phyloP scores from a whole-genome alignment of 2,329 filamentous ascomycete genomes.

The Balansia obtecta region DNA sequence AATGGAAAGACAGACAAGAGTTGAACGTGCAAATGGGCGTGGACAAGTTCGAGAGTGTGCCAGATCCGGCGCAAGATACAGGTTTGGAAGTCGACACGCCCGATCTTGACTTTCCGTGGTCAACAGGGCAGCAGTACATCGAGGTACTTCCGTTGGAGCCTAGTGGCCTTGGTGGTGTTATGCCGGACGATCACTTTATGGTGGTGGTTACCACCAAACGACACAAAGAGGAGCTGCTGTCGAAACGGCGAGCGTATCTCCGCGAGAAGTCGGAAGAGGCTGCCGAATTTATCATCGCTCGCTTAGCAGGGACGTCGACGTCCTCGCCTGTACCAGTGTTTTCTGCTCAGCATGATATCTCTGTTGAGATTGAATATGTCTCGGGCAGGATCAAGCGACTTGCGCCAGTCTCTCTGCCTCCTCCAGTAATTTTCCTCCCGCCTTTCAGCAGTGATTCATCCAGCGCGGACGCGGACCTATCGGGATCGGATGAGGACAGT shows the following conservation, averaged over 20 bases:
- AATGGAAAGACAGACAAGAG: constrained; percentile 12
- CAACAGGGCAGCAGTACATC: constrained; percentile 26
- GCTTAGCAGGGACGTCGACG: constrained; percentile 29
- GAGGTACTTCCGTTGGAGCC: constrained; percentile 34
- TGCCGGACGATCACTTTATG: constrained; percentile 52
- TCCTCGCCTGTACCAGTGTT: constrained; percentile 18
- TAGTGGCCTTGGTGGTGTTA: constrained; percentile 45
- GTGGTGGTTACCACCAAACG: constrained; percentile 40
- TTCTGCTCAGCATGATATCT: not conserved
- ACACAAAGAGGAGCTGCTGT: constrained; percentile 12
- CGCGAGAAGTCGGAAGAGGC: constrained; percentile 15
- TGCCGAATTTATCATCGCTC: constrained; percentile 28
- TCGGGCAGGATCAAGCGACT: constrained; percentile 29
- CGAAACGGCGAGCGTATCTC: not conserved
- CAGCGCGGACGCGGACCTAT: constrained; percentile 19
- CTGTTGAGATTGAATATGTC: constrained; percentile 34
- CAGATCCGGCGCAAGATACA: constrained; percentile 21
- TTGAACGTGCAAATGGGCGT: constrained; percentile 18
- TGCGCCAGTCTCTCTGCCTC: constrained; percentile 36
- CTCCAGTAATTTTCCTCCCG: constrained; percentile 38
- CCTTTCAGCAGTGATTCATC: constrained; percentile 31
- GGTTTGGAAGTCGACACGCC: constrained; percentile 25
- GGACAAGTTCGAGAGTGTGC: constrained; percentile 13
- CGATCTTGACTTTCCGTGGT: constrained; percentile 35
- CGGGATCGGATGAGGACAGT: constrained; percentile 16